Conservation (phyloP, 352 stramenopile genomes). For the Poterioochromonas sp. region DNA sequence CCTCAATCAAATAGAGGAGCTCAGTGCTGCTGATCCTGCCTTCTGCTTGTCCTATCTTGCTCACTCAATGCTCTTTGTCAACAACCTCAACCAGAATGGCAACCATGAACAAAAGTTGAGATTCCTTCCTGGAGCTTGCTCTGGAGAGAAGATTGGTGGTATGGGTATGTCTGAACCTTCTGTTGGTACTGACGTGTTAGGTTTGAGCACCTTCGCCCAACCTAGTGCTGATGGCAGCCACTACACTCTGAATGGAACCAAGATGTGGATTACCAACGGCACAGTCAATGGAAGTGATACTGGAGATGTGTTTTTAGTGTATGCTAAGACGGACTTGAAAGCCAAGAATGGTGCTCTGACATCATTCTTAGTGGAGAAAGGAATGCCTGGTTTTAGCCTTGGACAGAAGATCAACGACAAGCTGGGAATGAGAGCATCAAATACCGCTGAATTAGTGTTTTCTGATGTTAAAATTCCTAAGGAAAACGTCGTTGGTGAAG, state of each 20-base stretch:
- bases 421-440: slow-evolving; percentile 81
- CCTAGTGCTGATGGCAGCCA: slow-evolving; percentile 56
- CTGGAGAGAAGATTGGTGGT: slow-evolving; percentile 84
- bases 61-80: slow-evolving; percentile 59
- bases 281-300: slow-evolving; percentile 70
- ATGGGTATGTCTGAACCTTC: slow-evolving; percentile 98
- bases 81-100: slow-evolving; percentile 69
- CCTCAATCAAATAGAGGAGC: slow-evolving; percentile 73
- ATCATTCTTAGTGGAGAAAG: slow-evolving; percentile 95
- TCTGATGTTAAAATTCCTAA: slow-evolving; percentile 80
- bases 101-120: slow-evolving; percentile 63
- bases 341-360: slow-evolving; percentile 57
- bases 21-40: slow-evolving; percentile 91
- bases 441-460: slow-evolving; percentile 96
- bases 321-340: slow-evolving; percentile 78
- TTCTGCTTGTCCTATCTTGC: slow-evolving; percentile 94
- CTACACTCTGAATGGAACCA: slow-evolving; percentile 80
- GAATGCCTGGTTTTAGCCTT: slow-evolving; percentile 85
- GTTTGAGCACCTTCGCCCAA: slow-evolving; percentile 86
- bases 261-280: slow-evolving; percentile 99
- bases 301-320: slow-evolving; percentile 94
- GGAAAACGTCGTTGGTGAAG: slow-evolving; percentile 79
- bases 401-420: slow-evolving; percentile 98
- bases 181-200: slow-evolving; percentile 82
- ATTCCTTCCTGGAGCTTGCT: slow-evolving; percentile 77